Base-by-base conservation (phyloP, 2,329 filamentous ascomycete species). In the Elsinoe batatas region DNA sequence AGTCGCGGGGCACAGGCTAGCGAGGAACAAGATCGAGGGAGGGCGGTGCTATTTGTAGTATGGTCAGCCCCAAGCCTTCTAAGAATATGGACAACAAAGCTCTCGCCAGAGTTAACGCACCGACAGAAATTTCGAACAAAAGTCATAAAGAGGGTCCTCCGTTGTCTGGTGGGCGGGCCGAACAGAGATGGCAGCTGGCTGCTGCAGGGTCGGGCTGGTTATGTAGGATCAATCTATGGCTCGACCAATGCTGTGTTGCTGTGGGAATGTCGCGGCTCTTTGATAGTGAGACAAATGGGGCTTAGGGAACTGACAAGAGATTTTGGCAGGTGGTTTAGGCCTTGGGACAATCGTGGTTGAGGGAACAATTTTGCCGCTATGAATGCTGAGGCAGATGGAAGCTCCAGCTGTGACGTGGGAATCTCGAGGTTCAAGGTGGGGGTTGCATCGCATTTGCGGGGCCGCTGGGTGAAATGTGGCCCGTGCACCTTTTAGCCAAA, bases 71-170 rank as follows among this genome's bases (percentile, higher is more conserved):
- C 32, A 36, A 36, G 26, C 17, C 15, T 33, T 33, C 22, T 49
- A n/a, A n/a, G n/a, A n/a, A n/a, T 17, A 37, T 12, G 20, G 18
- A 54, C 20, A 37, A 13, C 22, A 18, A 30, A 55, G 42, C 18
- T 55, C 17, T 22, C 3, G 42, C 10, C n/a, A 44, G 37, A 15
- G 17, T 5, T 32, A n/a, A 55, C 53, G 53, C 37, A 55, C 53
- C 53, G 53, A 47, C 20, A 42, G 20, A 55, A 44, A 44, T 47
- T 55, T 47, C 53, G 53, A 13, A 44, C 38, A 37, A 55, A 55
- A 55, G 53, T 47, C 53, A 55, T 55, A 15, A 55, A 36, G 33
- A 38, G 47, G 33, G 32, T 36, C 46, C 26, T 50, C 38, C 18
- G n/a, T 40, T 10, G 40, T 43, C 3, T 43, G 8, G 40, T 51